A percentile compares a stretch with the other conserved stretches of the same genome.
phyloP scores from a whole-genome alignment of 2,329 filamentous ascomycete genomes.

The Exophiala mesophila region DNA sequence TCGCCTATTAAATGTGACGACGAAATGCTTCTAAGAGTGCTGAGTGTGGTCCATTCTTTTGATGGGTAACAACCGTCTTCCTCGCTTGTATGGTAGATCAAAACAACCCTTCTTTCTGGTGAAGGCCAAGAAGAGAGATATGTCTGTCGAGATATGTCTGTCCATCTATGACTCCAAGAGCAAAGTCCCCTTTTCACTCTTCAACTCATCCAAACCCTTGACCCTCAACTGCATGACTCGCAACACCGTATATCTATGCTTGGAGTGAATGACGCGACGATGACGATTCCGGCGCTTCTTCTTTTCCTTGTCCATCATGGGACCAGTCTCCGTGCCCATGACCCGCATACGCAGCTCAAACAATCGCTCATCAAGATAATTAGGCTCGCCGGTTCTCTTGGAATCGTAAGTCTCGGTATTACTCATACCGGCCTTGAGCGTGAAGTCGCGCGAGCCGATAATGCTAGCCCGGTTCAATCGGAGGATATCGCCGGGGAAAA shows the following conservation, averaged over 20 bases:
- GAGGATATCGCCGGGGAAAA: slow-evolving; percentile 75
- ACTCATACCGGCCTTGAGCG: slow-evolving; percentile 61
- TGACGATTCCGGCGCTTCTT: slow-evolving; percentile 62
- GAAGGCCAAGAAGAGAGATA: too few relatives aligned
- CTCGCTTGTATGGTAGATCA: too few relatives aligned
- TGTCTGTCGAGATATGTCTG: too few relatives aligned
- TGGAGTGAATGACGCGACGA: slow-evolving; percentile 74
- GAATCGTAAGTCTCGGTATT: slow-evolving; percentile 38
- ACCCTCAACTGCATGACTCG: slow-evolving; percentile 77
- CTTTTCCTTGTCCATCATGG: slow-evolving; percentile 51
- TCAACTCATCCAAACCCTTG: slow-evolving; percentile 51
- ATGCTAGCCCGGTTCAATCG: slow-evolving; percentile 79
- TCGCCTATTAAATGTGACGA: too few relatives aligned
- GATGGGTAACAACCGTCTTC: too few relatives aligned
- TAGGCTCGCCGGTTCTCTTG: slow-evolving; percentile 25
- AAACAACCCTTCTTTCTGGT: too few relatives aligned
- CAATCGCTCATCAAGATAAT: slow-evolving; percentile 71
- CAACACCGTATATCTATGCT: slow-evolving; percentile 84
- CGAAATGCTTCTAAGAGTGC: too few relatives aligned
- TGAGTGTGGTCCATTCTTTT: too few relatives aligned
- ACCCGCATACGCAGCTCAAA: slow-evolving; percentile 84
- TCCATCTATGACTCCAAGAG: slow-evolving; percentile 19
- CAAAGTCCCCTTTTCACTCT: slow-evolving; percentile 39
- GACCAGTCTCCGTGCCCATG: slow-evolving; percentile 75
- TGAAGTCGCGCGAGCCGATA: slow-evolving; percentile 84